phyloP scores from a whole-genome alignment of 306 rosid genomes.

The Vicia sativa region DNA sequence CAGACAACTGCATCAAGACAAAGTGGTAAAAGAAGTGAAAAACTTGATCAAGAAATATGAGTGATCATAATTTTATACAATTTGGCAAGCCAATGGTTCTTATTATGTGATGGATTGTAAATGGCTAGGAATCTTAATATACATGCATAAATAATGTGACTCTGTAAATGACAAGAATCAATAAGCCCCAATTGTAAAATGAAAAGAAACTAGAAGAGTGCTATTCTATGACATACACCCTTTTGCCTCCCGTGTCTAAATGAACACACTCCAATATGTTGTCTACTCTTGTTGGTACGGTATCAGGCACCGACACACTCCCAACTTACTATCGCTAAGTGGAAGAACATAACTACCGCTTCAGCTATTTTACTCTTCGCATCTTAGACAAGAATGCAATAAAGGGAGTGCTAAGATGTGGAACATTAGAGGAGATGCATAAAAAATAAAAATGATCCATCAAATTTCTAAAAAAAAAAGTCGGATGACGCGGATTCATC shows the following conservation, averaged over 20 bases:
- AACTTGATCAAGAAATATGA: constrained; percentile 30
- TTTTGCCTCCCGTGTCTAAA: not conserved
- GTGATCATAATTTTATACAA: not conserved
- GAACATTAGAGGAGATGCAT: too few species aligned
- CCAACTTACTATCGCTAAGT: too few species aligned
- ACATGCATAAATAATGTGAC: not conserved
- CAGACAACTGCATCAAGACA: constrained; percentile 61
- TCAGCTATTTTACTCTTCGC: too few species aligned
- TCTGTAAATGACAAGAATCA: not conserved
- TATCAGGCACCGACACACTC: too few species aligned
- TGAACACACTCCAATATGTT: too few species aligned
- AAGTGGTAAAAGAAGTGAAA: constrained; percentile 36
- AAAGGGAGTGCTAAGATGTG: too few species aligned
- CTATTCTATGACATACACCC: not conserved
- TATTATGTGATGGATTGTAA: constrained; percentile 1
- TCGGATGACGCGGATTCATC: not conserved
- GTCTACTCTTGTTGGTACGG: too few species aligned
- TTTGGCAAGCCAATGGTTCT: constrained; percentile 10
- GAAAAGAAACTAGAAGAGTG: constrained; percentile 1
- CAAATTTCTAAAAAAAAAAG: not conserved
- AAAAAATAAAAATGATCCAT: not conserved
- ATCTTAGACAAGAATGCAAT: too few species aligned
- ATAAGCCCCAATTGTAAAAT: not conserved
- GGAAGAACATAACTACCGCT: too few species aligned
- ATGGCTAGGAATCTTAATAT: not conserved